These are phyloP conservation scores for Casuarina glauca DNA, from an alignment of 306 rosid genomes.

Conservation along the genomic window DNA sequence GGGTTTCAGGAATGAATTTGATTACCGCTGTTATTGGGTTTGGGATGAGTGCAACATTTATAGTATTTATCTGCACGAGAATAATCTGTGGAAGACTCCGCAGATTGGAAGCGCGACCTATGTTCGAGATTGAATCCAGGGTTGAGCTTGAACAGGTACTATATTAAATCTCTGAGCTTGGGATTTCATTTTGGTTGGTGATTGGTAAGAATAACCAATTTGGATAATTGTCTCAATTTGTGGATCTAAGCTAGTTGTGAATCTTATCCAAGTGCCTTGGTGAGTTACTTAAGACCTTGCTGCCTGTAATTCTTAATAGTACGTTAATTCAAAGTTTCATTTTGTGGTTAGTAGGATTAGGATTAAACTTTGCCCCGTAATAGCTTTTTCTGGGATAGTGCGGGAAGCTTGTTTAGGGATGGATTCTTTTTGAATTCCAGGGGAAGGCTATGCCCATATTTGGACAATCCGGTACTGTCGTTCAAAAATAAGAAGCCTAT, in stretches of 20 bases:
- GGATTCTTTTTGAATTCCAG: not conserved
- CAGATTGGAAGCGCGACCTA: slow-evolving; percentile 45
- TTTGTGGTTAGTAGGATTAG: not conserved
- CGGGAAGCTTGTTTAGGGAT: not conserved
- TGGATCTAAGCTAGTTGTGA: not conserved
- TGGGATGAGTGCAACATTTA: slow-evolving; percentile 94
- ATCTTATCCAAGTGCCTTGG: not conserved
- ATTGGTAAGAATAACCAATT: not conserved
- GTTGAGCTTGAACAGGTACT: slow-evolving; percentile 70
- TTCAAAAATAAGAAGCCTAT: not conserved
- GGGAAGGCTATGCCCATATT: too few species aligned
- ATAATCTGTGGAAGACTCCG: slow-evolving; percentile 83
- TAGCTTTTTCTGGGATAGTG: not conserved
- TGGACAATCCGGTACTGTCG: not conserved
- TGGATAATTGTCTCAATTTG: slow-evolving; percentile 1
- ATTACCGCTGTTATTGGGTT: slow-evolving; percentile 80
- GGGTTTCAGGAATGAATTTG: slow-evolving; percentile 61
- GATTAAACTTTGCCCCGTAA: slow-evolving; percentile 1
- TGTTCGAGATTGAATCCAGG: slow-evolving; percentile 64
- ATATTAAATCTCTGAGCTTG: slow-evolving; percentile 9
- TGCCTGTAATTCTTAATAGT: not conserved
- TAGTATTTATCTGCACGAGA: slow-evolving; percentile 92
- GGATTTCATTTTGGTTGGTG: slow-evolving; percentile 1
- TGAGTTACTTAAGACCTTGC: not conserved
- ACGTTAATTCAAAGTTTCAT: not conserved